Conservation (phyloP, 1,284 basidiomycete species). For the Trametes versicolor region DNA sequence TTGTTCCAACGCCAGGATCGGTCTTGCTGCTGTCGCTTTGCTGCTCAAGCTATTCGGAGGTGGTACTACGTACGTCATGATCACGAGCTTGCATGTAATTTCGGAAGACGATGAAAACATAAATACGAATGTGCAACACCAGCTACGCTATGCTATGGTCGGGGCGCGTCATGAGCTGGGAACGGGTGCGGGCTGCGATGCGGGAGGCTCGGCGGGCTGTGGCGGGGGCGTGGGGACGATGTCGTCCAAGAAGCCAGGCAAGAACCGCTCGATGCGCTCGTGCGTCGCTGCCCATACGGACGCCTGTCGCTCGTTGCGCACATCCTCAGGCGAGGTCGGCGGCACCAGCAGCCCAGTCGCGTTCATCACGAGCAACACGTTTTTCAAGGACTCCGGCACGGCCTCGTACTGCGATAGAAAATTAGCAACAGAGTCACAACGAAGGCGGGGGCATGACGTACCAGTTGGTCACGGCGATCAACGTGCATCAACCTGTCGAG, state of each 20-base stretch:
- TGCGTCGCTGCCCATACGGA: constrained; percentile 87
- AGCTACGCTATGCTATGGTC: constrained; percentile 10
- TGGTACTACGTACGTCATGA: constrained; percentile 6
- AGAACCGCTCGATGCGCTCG: constrained; percentile 87
- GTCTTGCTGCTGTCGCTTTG: neutral
- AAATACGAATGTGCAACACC: constrained; percentile 28
- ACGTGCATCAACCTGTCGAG: constrained; percentile 91
- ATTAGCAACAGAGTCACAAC: constrained; percentile 29
- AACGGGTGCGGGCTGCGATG: constrained; percentile 2
- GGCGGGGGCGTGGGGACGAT: constrained; percentile 62
- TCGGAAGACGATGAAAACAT: constrained; percentile 16
- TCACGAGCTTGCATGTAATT: constrained; percentile 22
- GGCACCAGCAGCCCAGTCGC: constrained; percentile 86
- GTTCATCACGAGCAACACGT: constrained; percentile 96
- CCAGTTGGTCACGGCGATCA: constrained; percentile 87
- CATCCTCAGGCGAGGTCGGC: constrained; percentile 60
- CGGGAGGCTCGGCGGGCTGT: constrained; percentile 25
- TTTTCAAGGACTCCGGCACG: constrained; percentile 96
- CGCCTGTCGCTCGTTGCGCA: constrained; percentile 72
- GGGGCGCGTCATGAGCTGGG: neutral
- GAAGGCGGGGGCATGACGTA: constrained; percentile 55
- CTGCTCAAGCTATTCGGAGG: neutral
- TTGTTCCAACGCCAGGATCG: constrained; percentile 21
- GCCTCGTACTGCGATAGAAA: constrained; percentile 80
- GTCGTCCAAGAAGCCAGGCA: constrained; percentile 87